Percentiles rank a stretch among this genome's conserved stretches.
phyloP scores from a whole-genome alignment of 495 filamentous ascomycete genomes.

The Hypoxylon rickii region DNA sequence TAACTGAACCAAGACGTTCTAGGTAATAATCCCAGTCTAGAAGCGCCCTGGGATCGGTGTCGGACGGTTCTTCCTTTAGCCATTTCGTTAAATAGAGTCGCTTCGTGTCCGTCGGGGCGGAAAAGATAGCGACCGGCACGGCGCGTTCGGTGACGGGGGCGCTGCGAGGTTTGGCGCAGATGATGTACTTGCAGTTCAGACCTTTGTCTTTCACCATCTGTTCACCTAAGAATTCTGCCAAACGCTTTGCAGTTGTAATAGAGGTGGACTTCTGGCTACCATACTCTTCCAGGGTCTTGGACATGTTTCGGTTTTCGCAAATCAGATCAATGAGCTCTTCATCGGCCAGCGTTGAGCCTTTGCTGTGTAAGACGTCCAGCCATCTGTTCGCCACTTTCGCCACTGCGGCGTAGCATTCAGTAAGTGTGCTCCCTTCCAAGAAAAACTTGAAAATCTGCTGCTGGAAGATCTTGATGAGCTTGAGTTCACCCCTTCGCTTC shows the following conservation, averaged over 20 bases:
- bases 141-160: constrained; percentile 95
- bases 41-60: constrained; percentile 86
- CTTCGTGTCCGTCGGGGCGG: constrained; percentile 84
- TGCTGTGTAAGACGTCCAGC: constrained; percentile 90
- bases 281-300: constrained; percentile 95
- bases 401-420: constrained; percentile 88
- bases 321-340: constrained; percentile 98
- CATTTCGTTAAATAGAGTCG: constrained; percentile 91
- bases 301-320: constrained; percentile 97
- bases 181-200: constrained; percentile 99
- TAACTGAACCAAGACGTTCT: constrained; percentile 91
- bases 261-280: constrained; percentile 94
- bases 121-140: constrained; percentile 95
- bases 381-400: constrained; percentile 95
- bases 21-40: constrained; percentile 98
- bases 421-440: constrained; percentile 81
- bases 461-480: constrained; percentile 99
- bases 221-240: constrained; percentile 95
- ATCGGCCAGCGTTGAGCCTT: constrained; percentile 85
- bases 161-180: constrained; percentile 81
- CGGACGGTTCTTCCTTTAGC: constrained; percentile 89
- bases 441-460: constrained; percentile 99
- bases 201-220: constrained; percentile 99
- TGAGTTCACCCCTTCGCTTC: constrained; percentile 96
- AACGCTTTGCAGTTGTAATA: constrained; percentile 94